Evolutionary conservation across 495 filamentous ascomycete genomes (phyloP).

Genomic region (Podospora conica): DNA sequence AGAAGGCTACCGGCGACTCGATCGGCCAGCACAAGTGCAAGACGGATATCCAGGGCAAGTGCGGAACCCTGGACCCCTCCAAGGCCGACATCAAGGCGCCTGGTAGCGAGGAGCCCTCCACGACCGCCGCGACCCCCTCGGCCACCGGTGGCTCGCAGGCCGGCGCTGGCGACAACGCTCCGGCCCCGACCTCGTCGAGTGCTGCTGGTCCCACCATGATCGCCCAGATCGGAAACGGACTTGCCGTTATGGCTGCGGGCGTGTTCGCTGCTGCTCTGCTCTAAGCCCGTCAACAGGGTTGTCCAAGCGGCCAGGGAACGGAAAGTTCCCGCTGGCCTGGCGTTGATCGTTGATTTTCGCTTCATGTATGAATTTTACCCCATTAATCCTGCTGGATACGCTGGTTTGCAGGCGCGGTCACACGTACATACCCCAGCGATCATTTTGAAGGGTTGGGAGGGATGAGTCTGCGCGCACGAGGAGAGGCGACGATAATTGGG

Average conservation of each 20-base stretch:
- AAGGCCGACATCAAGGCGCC: conserved; percentile 16
- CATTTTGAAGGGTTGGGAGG: conserved; percentile 9
- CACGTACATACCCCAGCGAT: conserved; percentile 20
- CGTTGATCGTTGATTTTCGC: conserved; percentile 20
- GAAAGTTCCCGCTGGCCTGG: conserved; percentile 3
- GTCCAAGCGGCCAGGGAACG: background rate
- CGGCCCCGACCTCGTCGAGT: conserved; percentile 8
- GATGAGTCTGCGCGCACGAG: conserved; percentile 18
- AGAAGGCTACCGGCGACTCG: conserved; percentile 18
- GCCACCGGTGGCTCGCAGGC: conserved; percentile 8
- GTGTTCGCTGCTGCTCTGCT: conserved; percentile 32
- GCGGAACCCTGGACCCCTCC: conserved; percentile 29
- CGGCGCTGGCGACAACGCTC: background rate
- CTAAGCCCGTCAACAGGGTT: conserved; percentile 6
- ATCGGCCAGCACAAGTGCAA: conserved; percentile 29
- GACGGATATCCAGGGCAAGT: conserved; percentile 27
- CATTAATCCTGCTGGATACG: conserved; percentile 24
- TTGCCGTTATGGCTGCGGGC: conserved; percentile 28
- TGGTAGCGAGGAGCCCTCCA: background rate
- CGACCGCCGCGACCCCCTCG: conserved; percentile 11
- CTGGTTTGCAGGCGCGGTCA: conserved; percentile 18
- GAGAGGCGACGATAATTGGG: conserved; percentile 15
- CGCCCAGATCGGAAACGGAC: conserved; percentile 24
- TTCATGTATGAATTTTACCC: conserved; percentile 29
- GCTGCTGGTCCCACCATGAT: conserved; percentile 22